A percentile compares a stretch with the other conserved stretches of the same genome.
Conservation (phyloP, 176 grass and related monocot genomes). For the Themeda triandra region DNA sequence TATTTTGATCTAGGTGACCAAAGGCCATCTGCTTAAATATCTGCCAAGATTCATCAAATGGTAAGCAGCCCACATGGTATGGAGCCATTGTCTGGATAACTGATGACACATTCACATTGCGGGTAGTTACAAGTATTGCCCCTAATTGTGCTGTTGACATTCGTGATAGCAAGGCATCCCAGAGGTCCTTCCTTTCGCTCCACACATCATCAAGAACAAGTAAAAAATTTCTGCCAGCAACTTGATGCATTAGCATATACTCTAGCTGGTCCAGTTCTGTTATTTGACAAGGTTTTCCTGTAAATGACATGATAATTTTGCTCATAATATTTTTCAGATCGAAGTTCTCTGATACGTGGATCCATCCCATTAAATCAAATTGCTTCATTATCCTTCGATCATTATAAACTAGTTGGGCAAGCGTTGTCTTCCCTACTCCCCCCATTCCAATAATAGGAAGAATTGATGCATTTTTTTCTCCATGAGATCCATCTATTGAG, state of each 20-base stretch:
- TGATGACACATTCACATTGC: conserved; percentile 15
- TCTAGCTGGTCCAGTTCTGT: conserved; percentile 27
- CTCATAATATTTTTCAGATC: conserved; percentile 23
- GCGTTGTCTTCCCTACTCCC: conserved; percentile 23
- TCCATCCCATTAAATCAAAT: conserved; percentile 31
- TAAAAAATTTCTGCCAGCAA: conserved; percentile 24
- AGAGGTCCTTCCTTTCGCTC: conserved; percentile 25
- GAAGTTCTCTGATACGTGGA: conserved; percentile 36
- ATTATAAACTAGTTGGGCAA: conserved; percentile 44
- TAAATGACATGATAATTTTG: conserved; percentile 19
- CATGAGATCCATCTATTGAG: background rate
- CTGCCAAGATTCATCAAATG: conserved; percentile 14
- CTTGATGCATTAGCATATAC: conserved; percentile 3
- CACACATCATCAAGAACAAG: conserved; percentile 47
- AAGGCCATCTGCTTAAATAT: conserved; percentile 7
- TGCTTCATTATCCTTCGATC: background rate
- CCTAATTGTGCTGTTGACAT: background rate
- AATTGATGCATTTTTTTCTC: conserved; percentile 5
- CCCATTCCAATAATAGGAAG: conserved; percentile 28
- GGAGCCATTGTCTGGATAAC: conserved; percentile 31
- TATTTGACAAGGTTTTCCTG: conserved; percentile 6
- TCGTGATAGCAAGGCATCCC: conserved; percentile 7
- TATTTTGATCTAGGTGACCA: background rate
- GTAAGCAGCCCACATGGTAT: conserved; percentile 19
- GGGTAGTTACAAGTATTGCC: conserved; percentile 36